Base-by-base conservation (phyloP, 495 filamentous ascomycete genomes). In the Penicillium subrubescens region DNA sequence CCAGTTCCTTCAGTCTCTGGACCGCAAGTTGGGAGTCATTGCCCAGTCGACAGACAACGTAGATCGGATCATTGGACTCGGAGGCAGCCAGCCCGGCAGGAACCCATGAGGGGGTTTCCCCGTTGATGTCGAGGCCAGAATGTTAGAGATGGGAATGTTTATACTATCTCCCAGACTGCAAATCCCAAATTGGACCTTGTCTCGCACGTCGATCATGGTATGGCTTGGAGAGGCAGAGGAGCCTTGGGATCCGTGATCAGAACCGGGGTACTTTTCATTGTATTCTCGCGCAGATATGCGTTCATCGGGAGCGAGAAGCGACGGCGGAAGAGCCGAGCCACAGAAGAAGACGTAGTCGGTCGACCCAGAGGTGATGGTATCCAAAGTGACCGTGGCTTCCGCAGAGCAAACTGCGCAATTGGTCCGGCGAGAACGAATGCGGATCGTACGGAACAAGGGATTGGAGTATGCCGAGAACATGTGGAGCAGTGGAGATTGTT, bases 1-100 rank as follows among this genome's bases (percentile, higher is more conserved):
- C 88, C 43, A 87, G 68, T 35, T 93, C 86, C 71, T 89, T 92
- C 64, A 96, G 65, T 71, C 81, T 88, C 69, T 83, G 84, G 0
- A 92, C 87, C 0, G 88, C 89, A 56, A 93, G 73, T 72, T 97
- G 95, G 0, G 92, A 96, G 72, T 99, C 95, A 67, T 97, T 92
- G 3, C 95, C 95, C 2, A 89, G 83, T 19, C 92, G 85, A 70
- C 95, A 99, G 0, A 99, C 82, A 2, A 96, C 87, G 70, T 92
- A 91, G 11, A 97, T 79, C 0, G 83, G 81, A 53, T 75, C 67
- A 6, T 54, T 70, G 8, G 71, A 70, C 3, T 77, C 67, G 1
- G 64, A 29, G 0, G 65, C 58, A 19, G 60, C 61, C 23, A 78
- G 35, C 31, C 74, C 68, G 17, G 69, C 59, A 0, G 83, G 81